These are phyloP conservation scores for Trichoderma sp. DNA, from an alignment of 2,329 filamentous ascomycete genomes.

Conservation along the genomic window DNA sequence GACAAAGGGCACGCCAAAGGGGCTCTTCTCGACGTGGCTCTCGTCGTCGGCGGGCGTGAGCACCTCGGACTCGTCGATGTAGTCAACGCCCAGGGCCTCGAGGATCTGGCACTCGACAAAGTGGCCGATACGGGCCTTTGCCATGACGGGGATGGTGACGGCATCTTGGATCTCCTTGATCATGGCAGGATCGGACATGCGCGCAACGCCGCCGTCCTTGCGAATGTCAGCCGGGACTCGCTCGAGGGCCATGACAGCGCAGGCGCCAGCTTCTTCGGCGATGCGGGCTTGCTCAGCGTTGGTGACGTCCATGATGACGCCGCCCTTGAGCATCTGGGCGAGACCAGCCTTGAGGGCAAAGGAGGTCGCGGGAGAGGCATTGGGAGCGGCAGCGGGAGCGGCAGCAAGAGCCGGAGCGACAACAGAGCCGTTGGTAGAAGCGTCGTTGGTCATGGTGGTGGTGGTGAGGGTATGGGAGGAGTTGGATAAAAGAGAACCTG, in stretches of 20 bases:
- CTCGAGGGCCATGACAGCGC: conserved; percentile 97
- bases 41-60: conserved; percentile 88
- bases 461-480: background rate
- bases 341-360: conserved; percentile 94
- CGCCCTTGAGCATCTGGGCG: conserved; percentile 97
- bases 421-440: conserved; percentile 27
- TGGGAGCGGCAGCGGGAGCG: too few relatives aligned
- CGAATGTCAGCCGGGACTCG: conserved; percentile 96
- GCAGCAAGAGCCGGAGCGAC: too few relatives aligned
- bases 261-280: conserved; percentile 93
- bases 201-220: conserved; percentile 83
- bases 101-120: conserved; percentile 99
- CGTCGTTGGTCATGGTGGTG: conserved; percentile 36
- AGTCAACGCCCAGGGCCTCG: conserved; percentile 91
- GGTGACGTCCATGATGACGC: conserved; percentile 99
- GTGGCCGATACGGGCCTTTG: conserved; percentile 95
- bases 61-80: conserved; percentile 97
- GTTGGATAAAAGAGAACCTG: background rate
- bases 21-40: conserved; percentile 87
- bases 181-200: conserved; percentile 93
- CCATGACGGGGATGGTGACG: conserved; percentile 98
- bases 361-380: conserved; percentile 33
- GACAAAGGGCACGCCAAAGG: conserved; percentile 84
- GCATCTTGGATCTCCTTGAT: conserved; percentile 93
- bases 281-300: conserved; percentile 92